Evolutionary conservation across 352 stramenopile species (phyloP).

Genomic region (Phytophthora multivora): DNA sequence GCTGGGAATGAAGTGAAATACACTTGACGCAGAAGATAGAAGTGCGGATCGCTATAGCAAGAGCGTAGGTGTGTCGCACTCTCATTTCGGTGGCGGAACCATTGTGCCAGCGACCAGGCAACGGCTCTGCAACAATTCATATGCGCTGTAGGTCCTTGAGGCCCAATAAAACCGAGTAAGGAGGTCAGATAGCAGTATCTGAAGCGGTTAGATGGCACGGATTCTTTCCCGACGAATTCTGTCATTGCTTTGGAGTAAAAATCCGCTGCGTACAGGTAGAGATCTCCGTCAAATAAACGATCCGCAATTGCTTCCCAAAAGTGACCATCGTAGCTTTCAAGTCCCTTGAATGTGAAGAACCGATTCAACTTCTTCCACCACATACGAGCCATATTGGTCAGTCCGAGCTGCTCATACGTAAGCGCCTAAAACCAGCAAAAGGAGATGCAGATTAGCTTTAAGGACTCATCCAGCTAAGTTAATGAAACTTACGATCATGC

Average conservation of each 20-base stretch:
- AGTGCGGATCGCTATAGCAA: constrained; percentile 32
- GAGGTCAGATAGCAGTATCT: constrained; percentile 33
- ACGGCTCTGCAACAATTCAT: constrained; percentile 18
- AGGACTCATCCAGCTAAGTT: neutral
- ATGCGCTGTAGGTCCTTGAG: constrained; percentile 12
- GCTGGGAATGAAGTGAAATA: constrained; percentile 35
- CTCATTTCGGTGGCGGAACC: constrained; percentile 10
- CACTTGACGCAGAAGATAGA: constrained; percentile 38
- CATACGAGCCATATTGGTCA: constrained; percentile 18
- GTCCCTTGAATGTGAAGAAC: neutral
- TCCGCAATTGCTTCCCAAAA: constrained; percentile 27
- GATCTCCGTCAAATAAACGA: constrained; percentile 33
- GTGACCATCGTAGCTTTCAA: neutral
- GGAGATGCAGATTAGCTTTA: neutral
- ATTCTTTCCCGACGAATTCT: neutral
- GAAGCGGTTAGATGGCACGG: constrained; percentile 21
- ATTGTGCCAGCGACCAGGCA: constrained; percentile 39
- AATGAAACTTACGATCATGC: constrained; percentile 47
- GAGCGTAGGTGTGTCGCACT: neutral
- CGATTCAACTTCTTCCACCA: constrained; percentile 47
- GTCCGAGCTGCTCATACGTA: constrained; percentile 41
- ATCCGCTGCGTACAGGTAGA: constrained; percentile 47
- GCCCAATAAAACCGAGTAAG: constrained; percentile 30
- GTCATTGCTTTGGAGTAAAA: constrained; percentile 27
- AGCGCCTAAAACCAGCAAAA: constrained; percentile 24